Evolutionary conservation across 371 early-diverging fungal genomes (phyloP).

Genomic region (Gilbertella persicaria): DNA sequence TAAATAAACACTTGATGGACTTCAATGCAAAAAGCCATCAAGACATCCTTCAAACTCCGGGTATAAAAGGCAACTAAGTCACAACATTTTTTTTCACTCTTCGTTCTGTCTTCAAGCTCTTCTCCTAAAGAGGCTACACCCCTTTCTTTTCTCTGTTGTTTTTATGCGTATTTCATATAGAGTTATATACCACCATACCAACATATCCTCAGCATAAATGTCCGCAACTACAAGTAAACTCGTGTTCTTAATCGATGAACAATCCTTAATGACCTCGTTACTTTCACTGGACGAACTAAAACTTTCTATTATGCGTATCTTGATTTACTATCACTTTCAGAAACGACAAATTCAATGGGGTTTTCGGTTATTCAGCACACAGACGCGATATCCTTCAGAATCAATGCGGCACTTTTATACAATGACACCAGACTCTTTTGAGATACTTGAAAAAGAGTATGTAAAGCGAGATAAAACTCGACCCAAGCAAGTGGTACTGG

Average conservation of each 20-base stretch:
- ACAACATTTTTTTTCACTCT: no score
- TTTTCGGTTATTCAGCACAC: conserved; percentile 22
- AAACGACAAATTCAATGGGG: conserved; percentile 11
- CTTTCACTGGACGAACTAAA: conserved; percentile 10
- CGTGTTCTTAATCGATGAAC: conserved; percentile 21
- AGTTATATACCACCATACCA: no score
- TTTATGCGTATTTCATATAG: neutral
- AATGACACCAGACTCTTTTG: conserved; percentile 7
- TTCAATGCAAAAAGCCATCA: neutral
- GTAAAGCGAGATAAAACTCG: conserved; percentile 7
- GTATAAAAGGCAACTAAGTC: no score
- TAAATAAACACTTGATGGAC: neutral
- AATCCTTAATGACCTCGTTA: conserved; percentile 6
- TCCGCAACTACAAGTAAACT: conserved; percentile 12
- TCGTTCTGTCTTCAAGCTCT: no score
- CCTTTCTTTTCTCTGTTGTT: no score
- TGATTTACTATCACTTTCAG: conserved; percentile 6
- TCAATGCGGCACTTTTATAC: conserved; percentile 14
- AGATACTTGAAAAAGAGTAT: conserved; percentile 9
- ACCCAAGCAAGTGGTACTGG: neutral
- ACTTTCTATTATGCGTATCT: conserved; percentile 14
- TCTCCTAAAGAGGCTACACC: no score
- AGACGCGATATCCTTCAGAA: conserved; percentile 3
- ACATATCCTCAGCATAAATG: no score
- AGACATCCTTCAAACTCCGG: no score